phyloP scores from a whole-genome alignment of 2,329 filamentous ascomycete species.

The Aspergillus felis region DNA sequence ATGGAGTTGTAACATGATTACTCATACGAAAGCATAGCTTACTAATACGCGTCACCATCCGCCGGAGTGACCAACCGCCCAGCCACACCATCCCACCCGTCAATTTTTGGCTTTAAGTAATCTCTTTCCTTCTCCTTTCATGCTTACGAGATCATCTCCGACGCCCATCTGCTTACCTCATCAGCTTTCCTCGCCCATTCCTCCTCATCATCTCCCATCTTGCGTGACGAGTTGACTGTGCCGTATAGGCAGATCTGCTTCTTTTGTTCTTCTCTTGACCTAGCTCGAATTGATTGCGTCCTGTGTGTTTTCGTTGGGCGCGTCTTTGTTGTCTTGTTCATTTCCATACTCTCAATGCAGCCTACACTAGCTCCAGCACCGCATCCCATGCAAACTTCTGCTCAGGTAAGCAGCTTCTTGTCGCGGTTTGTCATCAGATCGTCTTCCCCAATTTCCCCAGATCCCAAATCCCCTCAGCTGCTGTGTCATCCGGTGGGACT shows the following conservation, averaged over 20 bases:
- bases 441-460: slow-evolving; percentile 11
- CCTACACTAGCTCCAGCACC: slow-evolving; percentile 47
- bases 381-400: slow-evolving; percentile 47
- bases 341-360: slow-evolving; percentile 34
- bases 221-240: slow-evolving; percentile 7
- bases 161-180: slow-evolving; percentile 33
- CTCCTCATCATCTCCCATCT: slow-evolving; percentile 12
- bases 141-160: slow-evolving; percentile 2
- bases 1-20: no score
- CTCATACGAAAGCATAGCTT: no score
- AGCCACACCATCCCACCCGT: no score
- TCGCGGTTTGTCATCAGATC: slow-evolving; percentile 37
- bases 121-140: no score
- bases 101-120: no score
- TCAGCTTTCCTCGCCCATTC: slow-evolving; percentile 26
- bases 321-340: slow-evolving; percentile 14
- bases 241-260: slow-evolving; percentile 2
- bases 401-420: slow-evolving; percentile 51
- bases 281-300: slow-evolving; percentile 14
- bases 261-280: slow-evolving; percentile 1
- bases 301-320: slow-evolving; percentile 8
- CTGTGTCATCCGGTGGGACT: neutral
- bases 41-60: no score
- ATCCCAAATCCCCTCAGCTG: slow-evolving; percentile 1
- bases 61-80: no score